Evolutionary conservation across 2,329 filamentous ascomycete genomes (phyloP).

Genomic region (Trematosphaeria pertusa): DNA sequence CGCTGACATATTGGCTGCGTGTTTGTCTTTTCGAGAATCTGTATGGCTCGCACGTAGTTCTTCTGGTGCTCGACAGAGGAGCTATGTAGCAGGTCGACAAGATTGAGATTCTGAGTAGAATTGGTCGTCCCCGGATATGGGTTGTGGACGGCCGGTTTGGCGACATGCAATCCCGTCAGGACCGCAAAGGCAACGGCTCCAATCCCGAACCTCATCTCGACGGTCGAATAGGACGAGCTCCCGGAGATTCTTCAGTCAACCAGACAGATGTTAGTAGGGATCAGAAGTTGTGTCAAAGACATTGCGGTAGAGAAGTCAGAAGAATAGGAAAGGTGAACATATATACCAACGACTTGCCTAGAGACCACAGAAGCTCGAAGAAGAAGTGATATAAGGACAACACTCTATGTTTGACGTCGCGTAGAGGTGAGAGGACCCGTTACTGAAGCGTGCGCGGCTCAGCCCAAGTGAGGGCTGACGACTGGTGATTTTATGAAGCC

Average conservation of each 20-base stretch:
- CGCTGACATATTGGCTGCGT: slow-evolving; percentile 55
- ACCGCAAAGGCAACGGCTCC: neutral
- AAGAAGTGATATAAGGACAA: neutral
- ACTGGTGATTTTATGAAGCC: too few relatives aligned
- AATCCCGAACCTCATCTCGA: neutral
- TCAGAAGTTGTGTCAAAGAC: neutral
- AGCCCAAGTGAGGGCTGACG: too few relatives aligned
- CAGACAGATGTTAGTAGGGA: too few relatives aligned
- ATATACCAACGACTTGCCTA: neutral
- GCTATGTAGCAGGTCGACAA: too few relatives aligned
- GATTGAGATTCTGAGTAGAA: too few relatives aligned
- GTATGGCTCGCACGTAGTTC: slow-evolving; percentile 9
- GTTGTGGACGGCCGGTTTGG: neutral
- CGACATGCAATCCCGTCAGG: neutral
- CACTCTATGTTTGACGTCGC: neutral
- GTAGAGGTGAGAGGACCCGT: neutral
- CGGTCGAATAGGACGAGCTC: neutral
- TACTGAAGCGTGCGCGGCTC: too few relatives aligned
- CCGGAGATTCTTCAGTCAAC: too few relatives aligned
- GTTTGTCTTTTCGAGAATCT: slow-evolving; percentile 9
- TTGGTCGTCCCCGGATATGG: too few relatives aligned
- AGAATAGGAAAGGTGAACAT: neutral
- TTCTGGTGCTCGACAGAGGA: too few relatives aligned
- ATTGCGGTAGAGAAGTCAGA: neutral
- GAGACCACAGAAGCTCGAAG: neutral